A percentile compares a stretch with the other conserved stretches of the same genome.
Conservation (phyloP, 2,329 filamentous ascomycete species). For the Sporothrix mexicana region DNA sequence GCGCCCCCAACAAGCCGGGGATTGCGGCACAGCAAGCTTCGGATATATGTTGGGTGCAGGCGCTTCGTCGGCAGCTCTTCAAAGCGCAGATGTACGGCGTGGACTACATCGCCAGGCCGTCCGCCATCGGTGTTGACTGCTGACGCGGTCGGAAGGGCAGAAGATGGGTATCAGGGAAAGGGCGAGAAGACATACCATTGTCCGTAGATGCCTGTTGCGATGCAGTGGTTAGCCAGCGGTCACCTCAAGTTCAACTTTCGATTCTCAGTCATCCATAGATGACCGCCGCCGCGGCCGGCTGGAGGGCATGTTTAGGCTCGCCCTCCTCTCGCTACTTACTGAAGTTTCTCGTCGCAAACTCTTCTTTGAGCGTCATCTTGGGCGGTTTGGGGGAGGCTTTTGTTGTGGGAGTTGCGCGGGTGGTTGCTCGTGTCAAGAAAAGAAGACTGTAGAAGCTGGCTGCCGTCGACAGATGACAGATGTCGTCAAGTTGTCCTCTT, state of each 20-base stretch:
- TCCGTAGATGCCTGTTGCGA: constrained; percentile 68
- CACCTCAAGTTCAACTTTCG: background rate
- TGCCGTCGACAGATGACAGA: background rate
- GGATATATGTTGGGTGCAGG: too few relatives aligned
- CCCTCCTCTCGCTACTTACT: constrained; percentile 53
- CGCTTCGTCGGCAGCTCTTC: too few relatives aligned
- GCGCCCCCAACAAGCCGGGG: too few relatives aligned
- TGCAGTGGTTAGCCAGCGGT: constrained; percentile 33
- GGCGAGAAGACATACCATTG: constrained; percentile 66
- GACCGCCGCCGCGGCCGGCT: too few relatives aligned
- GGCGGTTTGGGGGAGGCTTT: background rate
- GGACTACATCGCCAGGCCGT: too few relatives aligned
- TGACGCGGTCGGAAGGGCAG: background rate
- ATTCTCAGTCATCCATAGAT: too few relatives aligned
- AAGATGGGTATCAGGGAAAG: background rate
- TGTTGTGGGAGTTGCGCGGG: constrained; percentile 2
- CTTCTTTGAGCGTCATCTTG: constrained; percentile 65
- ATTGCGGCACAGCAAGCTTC: too few relatives aligned
- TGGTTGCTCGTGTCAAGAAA: background rate
- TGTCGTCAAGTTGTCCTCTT: constrained; percentile 11
- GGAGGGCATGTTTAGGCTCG: too few relatives aligned
- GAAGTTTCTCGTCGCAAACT: constrained; percentile 76
- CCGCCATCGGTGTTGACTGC: background rate
- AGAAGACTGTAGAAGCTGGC: background rate
- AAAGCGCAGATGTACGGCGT: too few relatives aligned